A percentile compares a stretch with the other conserved stretches of the same genome.
phyloP scores from a whole-genome alignment of 805 yeast genomes.

The Kazachstania kunashirensis region DNA sequence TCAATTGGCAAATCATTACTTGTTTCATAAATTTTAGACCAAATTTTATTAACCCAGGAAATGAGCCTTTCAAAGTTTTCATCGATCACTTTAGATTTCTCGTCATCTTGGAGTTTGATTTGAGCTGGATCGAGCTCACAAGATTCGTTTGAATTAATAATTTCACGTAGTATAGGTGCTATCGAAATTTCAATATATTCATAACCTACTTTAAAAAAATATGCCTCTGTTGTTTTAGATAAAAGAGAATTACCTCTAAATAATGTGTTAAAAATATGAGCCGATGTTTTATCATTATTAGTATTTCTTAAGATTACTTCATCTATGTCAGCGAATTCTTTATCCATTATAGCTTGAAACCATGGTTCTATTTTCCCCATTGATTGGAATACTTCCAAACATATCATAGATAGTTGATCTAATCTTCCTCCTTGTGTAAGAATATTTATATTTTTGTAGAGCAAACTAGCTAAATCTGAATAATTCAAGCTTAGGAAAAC shows the following conservation, averaged over 20 bases:
- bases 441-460: conserved; percentile 1
- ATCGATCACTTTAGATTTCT: conserved; percentile 34
- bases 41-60: conserved; percentile 45
- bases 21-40: conserved; percentile 57
- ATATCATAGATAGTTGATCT: conserved; percentile 47
- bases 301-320: conserved; percentile 15
- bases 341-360: conserved; percentile 59
- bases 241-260: conserved; percentile 82
- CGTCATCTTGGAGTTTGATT: conserved; percentile 30
- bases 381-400: conserved; percentile 68
- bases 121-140: conserved; percentile 79
- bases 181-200: conserved; percentile 66
- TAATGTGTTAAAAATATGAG: conserved; percentile 43
- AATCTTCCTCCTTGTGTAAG: conserved; percentile 20
- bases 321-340: conserved; percentile 43
- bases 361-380: conserved; percentile 59
- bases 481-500: conserved; percentile 47
- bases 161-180: conserved; percentile 52
- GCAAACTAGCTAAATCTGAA: conserved; percentile 32
- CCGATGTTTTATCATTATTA: conserved; percentile 14
- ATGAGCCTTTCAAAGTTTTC: conserved; percentile 42
- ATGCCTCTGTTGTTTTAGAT: conserved; percentile 72
- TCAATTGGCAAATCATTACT: conserved; percentile 66
- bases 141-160: conserved; percentile 41
- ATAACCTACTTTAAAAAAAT: conserved; percentile 66